Conservation (phyloP, 2,329 filamentous ascomycete genomes). For the Waltergamsia citrina region DNA sequence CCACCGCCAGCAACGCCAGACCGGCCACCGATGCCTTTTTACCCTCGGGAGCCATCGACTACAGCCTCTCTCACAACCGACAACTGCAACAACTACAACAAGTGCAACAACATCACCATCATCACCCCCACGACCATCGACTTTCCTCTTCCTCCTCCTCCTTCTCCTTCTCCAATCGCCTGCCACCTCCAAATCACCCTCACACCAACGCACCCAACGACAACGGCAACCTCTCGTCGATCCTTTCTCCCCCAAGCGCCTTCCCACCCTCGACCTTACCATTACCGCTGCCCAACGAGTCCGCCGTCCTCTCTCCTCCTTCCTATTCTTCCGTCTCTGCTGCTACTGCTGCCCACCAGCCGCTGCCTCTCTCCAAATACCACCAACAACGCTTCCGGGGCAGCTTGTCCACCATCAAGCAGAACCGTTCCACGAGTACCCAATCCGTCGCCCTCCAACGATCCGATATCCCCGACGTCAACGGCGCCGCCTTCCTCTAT, state of each 20-base stretch:
- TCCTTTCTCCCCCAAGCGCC: neutral
- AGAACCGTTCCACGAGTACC: neutral
- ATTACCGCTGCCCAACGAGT: neutral
- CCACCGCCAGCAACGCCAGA: neutral
- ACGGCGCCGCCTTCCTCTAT: constrained; percentile 1
- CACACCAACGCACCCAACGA: neutral
- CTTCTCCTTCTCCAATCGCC: neutral
- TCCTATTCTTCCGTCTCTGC: neutral
- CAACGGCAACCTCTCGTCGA: neutral
- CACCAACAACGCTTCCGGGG: neutral
- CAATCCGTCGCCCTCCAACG: neutral
- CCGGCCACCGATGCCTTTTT: constrained; percentile 3
- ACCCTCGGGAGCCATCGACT: neutral
- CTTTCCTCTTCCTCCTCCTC: neutral
- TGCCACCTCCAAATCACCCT: neutral
- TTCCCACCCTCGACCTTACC: neutral
- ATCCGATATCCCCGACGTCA: neutral
- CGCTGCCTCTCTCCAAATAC: neutral
- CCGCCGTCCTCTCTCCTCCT: neutral
- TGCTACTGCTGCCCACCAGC: neutral
- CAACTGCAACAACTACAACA: neutral
- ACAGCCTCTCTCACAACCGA: neutral
- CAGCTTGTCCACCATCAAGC: neutral
- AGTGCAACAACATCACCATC: neutral
- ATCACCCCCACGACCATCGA: neutral